Base-by-base conservation (phyloP, 225 moss, liverwort and hornwort genomes). In the Pleurozium schreberi region DNA sequence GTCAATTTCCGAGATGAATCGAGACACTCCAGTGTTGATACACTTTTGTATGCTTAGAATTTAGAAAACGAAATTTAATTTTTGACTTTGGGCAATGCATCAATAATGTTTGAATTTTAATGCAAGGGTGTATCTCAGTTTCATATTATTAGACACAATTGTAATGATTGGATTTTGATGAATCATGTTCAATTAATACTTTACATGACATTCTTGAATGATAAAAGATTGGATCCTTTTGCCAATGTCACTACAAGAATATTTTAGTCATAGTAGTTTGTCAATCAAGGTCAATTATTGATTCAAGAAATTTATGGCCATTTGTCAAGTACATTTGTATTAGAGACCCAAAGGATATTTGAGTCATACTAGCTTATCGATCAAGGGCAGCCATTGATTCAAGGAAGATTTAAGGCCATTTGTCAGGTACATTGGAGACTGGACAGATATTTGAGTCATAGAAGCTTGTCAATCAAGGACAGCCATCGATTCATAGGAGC, bases 171-270 rank as follows among this genome's bases (percentile, higher is more conserved):
- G 21, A 19, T n/a, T 64, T 49, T 64, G 22, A 64, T 66, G 52
- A 50, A 36, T 50, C 4, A 36, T 27, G 12, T 22, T 52, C 5
- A 52, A 52, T 53, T 22, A 76, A 36, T 9, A 76, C 2, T 36
- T 36, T 53, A 53, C 4, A 15, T 14, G 14, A 53, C 0, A 34
- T 53, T 53, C 2, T 36, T 23, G 9, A 36, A 23, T 14, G 2
- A 1, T 36, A 36, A 36, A n/a, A 2, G 53, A 22, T 53, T 34
- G 1, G 1, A 1, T 75, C 8, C 3, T 21, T 75, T 31, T 76
- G 8, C 2, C 3, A 3, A 0, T 22, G 2, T 0, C 5, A 52
- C 3, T 22, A 0, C 0, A 22, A 3, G 3, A 76, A 52, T 36
- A 76, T 53, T 52, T 0, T 0, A 7, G 12, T 33, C 0, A 3